Evolutionary conservation across 257 asterid genomes (phyloP), one percentile per base, ranked within the genome.

Genomic region (Fraxinus quadrangulata): DNA sequence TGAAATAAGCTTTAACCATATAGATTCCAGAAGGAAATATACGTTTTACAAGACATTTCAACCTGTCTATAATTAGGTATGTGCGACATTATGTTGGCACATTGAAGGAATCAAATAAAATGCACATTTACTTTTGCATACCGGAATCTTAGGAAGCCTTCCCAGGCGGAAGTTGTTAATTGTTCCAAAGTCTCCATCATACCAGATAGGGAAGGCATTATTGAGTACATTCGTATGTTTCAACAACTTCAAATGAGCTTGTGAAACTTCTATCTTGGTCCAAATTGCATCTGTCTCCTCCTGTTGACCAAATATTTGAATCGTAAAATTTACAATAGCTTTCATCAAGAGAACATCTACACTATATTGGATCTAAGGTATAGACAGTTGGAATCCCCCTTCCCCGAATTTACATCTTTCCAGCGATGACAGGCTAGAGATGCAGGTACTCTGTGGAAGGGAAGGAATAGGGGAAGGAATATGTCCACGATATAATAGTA

Each of bases 181-280:
- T 26, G 99, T 96, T 78, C 99, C 98, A 78, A 96, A 96, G 19
- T 96, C 99, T 70, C 98, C 99, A 72, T 96, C 99, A 77, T 93
- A 80, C 84, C 94, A 85, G 80, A 96, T 96, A 47, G 99, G 98
- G 75, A 96, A 96, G 78, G 99, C 99, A 77, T 96, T 97, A 79
- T 90, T 96, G 65, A 96, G 90, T 70, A 96, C 99, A 82, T 96
- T 92, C 19, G 97, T 90, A 26, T 86, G 89, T 83, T 96, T 92
- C 84, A 93, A 83, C 86, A 90, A 84, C 86, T 93, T 98, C 73
- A 96, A 73, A 84, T 93, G 99, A 85, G 99, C 96, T 87, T 90
- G 99, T 33, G 99, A 96, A 87, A 96, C 98, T 88, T 93, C 98
- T 78, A 90, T 87, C 88, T 93, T 96, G 4, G 98, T 94, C 86